These are phyloP conservation scores for Rhynchosporium agropyri DNA, from an alignment of 2,329 filamentous ascomycete species.

Conservation along the genomic window DNA sequence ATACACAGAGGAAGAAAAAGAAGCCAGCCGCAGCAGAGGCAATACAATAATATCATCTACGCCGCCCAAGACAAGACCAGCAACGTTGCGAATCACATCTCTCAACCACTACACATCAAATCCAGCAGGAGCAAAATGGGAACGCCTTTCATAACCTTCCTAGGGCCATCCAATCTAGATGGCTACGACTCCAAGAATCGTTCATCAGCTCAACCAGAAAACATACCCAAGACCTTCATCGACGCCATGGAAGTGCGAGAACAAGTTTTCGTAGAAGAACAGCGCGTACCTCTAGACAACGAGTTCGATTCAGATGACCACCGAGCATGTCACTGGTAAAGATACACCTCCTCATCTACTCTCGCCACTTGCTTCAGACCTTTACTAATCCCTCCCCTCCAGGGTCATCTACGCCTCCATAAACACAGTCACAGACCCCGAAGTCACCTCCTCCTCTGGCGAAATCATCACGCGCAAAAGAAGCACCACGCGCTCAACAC, in stretches of 20 bases:
- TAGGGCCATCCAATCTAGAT: conserved; percentile 51
- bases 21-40: no score
- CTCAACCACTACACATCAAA: background rate
- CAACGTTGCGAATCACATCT: background rate
- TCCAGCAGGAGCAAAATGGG: conserved; percentile 30
- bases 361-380: background rate
- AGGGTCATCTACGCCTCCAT: conserved; percentile 67
- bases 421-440: conserved; percentile 49
- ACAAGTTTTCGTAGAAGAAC: conserved; percentile 63
- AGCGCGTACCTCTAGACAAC: conserved; percentile 60
- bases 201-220: conserved; percentile 48
- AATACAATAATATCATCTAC: background rate
- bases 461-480: conserved; percentile 47
- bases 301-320: conserved; percentile 83
- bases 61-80: background rate
- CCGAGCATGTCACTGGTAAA: conserved; percentile 79
- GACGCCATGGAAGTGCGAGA: conserved; percentile 66
- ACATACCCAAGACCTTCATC: conserved; percentile 58
- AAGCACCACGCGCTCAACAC: conserved; percentile 45
- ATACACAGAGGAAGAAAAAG: no score
- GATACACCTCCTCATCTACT: background rate
- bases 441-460: conserved; percentile 49
- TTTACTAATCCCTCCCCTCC: conserved; percentile 4
- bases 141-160: conserved; percentile 40
- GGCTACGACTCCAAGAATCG: conserved; percentile 49